phyloP scores from a whole-genome alignment of 495 filamentous ascomycete species.

The Penicillium coffeae region DNA sequence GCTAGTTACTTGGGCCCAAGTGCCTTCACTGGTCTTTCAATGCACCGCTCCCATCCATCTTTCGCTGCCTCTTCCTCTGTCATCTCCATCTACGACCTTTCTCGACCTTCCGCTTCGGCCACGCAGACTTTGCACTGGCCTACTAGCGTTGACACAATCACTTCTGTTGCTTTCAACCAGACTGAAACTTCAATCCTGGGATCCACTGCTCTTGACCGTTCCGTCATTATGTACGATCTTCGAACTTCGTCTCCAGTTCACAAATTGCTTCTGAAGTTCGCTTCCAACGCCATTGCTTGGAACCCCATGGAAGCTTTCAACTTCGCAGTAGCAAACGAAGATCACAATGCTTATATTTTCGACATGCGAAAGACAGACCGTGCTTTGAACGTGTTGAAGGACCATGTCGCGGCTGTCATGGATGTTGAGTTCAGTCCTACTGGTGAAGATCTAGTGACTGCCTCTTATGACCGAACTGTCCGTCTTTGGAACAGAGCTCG shows the following conservation, averaged over 20 bases:
- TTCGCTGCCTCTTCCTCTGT: constrained; percentile 78
- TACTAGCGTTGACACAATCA: constrained; percentile 87
- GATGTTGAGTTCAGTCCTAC: constrained; percentile 94
- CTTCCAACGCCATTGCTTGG: constrained; percentile 84
- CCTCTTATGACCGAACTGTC: constrained; percentile 78
- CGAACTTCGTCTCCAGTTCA: constrained; percentile 80
- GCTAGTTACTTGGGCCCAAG: constrained; percentile 78
- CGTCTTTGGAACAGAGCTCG: constrained; percentile 75
- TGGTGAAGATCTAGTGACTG: constrained; percentile 87
- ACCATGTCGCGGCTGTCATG: constrained; percentile 96
- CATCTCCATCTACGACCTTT: constrained; percentile 84
- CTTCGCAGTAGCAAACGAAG: constrained; percentile 77
- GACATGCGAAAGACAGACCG: constrained; percentile 83
- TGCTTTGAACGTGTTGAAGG: constrained; percentile 87
- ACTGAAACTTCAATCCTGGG: constrained; percentile 87
- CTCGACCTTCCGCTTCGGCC: constrained; percentile 64
- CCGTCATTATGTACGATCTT: constrained; percentile 83
- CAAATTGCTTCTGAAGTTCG: constrained; percentile 72
- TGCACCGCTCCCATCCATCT: constrained; percentile 66
- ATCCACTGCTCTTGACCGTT: constrained; percentile 77
- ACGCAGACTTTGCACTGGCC: constrained; percentile 84
- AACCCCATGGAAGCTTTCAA: constrained; percentile 97
- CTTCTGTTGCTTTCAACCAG: constrained; percentile 84
- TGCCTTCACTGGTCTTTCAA: constrained; percentile 79
- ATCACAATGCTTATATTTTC: constrained; percentile 77